A percentile compares a stretch with the other conserved stretches of the same genome.
Evolutionary conservation across 495 filamentous ascomycete genomes (phyloP).

Genomic region (Talaromyces thailandensis): DNA sequence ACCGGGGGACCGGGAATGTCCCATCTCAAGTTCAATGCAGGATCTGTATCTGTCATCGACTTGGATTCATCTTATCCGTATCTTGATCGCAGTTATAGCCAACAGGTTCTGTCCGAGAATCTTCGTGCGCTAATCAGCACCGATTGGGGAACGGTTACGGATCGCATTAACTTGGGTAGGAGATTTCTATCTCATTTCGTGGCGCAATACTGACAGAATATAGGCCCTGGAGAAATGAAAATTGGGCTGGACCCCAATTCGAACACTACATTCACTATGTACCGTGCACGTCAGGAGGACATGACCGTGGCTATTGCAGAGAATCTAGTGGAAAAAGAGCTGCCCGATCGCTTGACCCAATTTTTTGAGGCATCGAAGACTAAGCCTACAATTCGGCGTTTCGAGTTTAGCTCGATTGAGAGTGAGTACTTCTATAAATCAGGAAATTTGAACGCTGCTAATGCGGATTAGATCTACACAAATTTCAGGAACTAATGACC

Average conservation of each 20-base stretch:
- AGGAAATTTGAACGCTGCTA: conserved; percentile 33
- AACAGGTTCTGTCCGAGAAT: conserved; percentile 59
- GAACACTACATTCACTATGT: conserved; percentile 50
- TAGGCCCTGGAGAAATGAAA: conserved; percentile 60
- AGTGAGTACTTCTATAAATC: conserved; percentile 17
- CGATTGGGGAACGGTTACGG: conserved; percentile 60
- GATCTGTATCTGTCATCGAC: conserved; percentile 44
- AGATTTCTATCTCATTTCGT: not conserved
- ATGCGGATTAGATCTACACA: conserved; percentile 51
- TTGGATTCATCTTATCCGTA: conserved; percentile 27
- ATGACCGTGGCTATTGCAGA: conserved; percentile 60
- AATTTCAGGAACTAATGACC: conserved; percentile 67
- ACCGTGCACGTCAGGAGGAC: conserved; percentile 57
- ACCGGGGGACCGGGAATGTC: conserved; percentile 21
- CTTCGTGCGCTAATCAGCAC: conserved; percentile 59
- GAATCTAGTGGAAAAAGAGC: conserved; percentile 47
- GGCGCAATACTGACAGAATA: conserved; percentile 6
- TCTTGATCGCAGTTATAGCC: conserved; percentile 33
- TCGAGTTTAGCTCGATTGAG: conserved; percentile 31
- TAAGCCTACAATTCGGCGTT: conserved; percentile 31
- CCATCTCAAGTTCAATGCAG: conserved; percentile 32
- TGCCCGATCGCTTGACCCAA: conserved; percentile 43
- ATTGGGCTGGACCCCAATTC: conserved; percentile 50
- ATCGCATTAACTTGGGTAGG: conserved; percentile 61
- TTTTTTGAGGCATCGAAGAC: conserved; percentile 37